Conservation (phyloP, 805 yeast species). For the Clavispora santaluciae region DNA sequence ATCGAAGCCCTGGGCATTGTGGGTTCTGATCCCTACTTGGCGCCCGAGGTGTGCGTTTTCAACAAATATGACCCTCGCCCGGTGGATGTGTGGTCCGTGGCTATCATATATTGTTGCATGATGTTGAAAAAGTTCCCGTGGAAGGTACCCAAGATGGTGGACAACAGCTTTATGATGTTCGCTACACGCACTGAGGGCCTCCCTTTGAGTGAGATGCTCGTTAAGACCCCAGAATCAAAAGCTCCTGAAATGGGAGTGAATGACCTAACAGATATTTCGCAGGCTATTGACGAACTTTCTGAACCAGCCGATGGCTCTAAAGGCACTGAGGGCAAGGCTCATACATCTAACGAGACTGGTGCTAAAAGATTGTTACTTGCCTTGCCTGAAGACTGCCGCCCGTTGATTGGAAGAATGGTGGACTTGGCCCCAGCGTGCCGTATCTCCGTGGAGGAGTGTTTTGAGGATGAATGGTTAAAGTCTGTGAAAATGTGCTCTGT, state of each 20-base stretch:
- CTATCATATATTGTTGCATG: slow-evolving; percentile 91
- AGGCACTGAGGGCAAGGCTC: slow-evolving; percentile 34
- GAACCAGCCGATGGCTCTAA: slow-evolving; percentile 8
- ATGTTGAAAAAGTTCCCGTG: slow-evolving; percentile 87
- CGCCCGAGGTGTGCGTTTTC: slow-evolving; percentile 87
- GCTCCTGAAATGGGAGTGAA: slow-evolving; percentile 6
- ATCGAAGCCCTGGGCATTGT: slow-evolving; percentile 81
- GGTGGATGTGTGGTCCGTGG: slow-evolving; percentile 91
- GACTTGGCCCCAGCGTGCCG: slow-evolving; percentile 83
- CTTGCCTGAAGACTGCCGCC: slow-evolving; percentile 63
- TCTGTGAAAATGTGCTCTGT: slow-evolving; percentile 68
- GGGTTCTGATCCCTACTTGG: slow-evolving; percentile 84
- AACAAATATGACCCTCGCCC: slow-evolving; percentile 86
- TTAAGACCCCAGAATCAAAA: slow-evolving; percentile 38
- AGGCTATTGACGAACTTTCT: slow-evolving; percentile 16
- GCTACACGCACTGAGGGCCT: slow-evolving; percentile 64
- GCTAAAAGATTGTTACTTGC: slow-evolving; percentile 69
- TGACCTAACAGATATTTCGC: slow-evolving; percentile 17
- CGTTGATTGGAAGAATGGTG: slow-evolving; percentile 70
- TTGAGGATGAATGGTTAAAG: slow-evolving; percentile 65
- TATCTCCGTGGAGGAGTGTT: slow-evolving; percentile 73
- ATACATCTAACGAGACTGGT: slow-evolving; percentile 65
- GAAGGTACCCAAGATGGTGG: slow-evolving; percentile 83
- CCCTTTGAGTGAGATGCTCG: slow-evolving; percentile 58
- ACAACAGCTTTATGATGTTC: slow-evolving; percentile 77